These are phyloP conservation scores for Daldinia sp. DNA, from an alignment of 2,329 filamentous ascomycete species.

Conservation along the genomic window DNA sequence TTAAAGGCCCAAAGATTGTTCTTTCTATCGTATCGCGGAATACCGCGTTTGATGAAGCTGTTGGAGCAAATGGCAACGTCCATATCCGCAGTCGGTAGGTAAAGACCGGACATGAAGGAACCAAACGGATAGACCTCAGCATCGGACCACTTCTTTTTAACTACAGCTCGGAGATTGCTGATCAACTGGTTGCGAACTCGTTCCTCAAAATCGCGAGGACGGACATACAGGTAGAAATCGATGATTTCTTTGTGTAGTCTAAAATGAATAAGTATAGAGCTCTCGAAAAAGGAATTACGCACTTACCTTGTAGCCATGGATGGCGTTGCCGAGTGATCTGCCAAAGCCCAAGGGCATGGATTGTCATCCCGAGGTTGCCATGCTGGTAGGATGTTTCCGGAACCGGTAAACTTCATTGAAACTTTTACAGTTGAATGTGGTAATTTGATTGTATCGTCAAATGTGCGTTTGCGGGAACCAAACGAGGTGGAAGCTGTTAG, in stretches of 20 bases:
- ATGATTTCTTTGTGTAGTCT: slow-evolving; percentile 90
- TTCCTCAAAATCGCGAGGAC: slow-evolving; percentile 79
- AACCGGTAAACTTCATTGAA: slow-evolving; percentile 56
- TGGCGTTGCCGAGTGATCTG: slow-evolving; percentile 62
- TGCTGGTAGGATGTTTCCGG: slow-evolving; percentile 58
- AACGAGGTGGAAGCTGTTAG: slow-evolving; percentile 56
- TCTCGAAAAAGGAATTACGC: not conserved
- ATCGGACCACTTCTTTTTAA: slow-evolving; percentile 65
- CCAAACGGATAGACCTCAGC: slow-evolving; percentile 80
- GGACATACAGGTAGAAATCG: slow-evolving; percentile 87
- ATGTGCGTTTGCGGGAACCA: slow-evolving; percentile 77
- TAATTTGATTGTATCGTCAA: slow-evolving; percentile 71
- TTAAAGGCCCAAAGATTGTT: slow-evolving; percentile 69
- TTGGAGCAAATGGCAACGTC: slow-evolving; percentile 81
- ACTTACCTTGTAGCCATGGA: slow-evolving; percentile 67
- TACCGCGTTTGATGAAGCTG: slow-evolving; percentile 63
- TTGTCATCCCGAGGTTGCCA: slow-evolving; percentile 61
- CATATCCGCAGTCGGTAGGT: slow-evolving; percentile 82
- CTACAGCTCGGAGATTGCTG: slow-evolving; percentile 67
- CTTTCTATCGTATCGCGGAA: slow-evolving; percentile 59
- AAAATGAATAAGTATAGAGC: slow-evolving; percentile 11
- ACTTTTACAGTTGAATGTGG: slow-evolving; percentile 63
- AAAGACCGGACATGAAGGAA: slow-evolving; percentile 88
- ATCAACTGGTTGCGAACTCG: slow-evolving; percentile 77
- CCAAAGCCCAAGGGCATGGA: slow-evolving; percentile 69